Percentiles rank a stretch among this genome's conserved stretches.
Evolutionary conservation across 225 moss, liverwort and hornwort species (phyloP).

Genomic region (Pseudoscleropodium purum): DNA sequence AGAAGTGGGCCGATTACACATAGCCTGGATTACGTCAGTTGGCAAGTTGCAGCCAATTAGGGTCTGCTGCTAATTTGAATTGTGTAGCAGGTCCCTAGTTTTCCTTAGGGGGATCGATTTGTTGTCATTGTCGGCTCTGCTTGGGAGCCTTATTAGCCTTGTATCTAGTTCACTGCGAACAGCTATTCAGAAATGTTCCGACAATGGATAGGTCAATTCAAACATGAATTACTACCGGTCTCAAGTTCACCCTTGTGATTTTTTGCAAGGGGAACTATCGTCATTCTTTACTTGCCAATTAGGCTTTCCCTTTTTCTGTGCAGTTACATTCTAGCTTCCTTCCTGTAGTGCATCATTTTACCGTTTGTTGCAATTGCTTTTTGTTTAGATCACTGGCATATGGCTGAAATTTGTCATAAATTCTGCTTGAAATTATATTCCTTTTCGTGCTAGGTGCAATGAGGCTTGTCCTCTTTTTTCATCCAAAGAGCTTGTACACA

Average conservation of each 20-base stretch:
- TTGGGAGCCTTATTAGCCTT: slow-evolving; percentile 3
- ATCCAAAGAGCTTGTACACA: not conserved
- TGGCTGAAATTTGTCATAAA: not conserved
- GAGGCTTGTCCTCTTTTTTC: not conserved
- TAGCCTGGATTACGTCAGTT: not conserved
- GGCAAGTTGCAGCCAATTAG: slow-evolving; percentile 14
- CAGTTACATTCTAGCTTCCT: not conserved
- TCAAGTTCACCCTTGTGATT: not conserved
- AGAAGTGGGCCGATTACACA: not conserved
- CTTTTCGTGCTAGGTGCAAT: not conserved
- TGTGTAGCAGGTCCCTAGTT: not conserved
- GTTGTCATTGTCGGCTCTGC: slow-evolving; percentile 9
- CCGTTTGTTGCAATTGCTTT: not conserved
- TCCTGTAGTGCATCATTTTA: not conserved
- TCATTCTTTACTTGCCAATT: not conserved
- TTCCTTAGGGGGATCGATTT: not conserved
- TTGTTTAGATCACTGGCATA: not conserved
- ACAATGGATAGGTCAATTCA: slow-evolving; percentile 5
- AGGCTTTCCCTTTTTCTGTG: not conserved
- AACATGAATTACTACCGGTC: not conserved
- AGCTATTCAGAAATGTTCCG: not conserved
- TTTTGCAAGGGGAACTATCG: not conserved
- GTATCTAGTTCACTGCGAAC: slow-evolving; percentile 9
- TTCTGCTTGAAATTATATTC: not conserved
- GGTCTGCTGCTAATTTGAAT: slow-evolving; percentile 13